phyloP scores from a whole-genome alignment of 305 asterid species.

The Euphrasia arctica region DNA sequence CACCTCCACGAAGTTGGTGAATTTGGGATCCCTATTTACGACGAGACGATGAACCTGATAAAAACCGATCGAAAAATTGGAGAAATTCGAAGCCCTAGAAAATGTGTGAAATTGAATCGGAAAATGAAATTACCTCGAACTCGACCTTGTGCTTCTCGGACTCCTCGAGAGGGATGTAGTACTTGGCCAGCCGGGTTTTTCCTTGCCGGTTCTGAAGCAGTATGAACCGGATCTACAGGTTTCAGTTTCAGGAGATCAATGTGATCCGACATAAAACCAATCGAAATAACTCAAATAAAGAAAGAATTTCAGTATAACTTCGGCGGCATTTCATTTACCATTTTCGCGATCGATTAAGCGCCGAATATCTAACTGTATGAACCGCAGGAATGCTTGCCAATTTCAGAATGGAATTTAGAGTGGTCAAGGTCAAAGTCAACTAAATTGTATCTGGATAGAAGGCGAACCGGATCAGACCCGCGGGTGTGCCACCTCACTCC shows the following conservation, averaged over 20 bases:
- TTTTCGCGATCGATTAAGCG: conserved; percentile 9
- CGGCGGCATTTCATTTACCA: neutral
- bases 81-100: neutral
- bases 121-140: conserved; percentile 49
- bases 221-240: conserved; percentile 58
- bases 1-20: conserved; percentile 81
- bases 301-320: no score
- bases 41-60: conserved; percentile 69
- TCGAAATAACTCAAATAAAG: no score
- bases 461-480: no score
- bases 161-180: conserved; percentile 75
- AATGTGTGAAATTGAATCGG: neutral
- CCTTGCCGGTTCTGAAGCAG: conserved; percentile 75
- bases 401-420: neutral
- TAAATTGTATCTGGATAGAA: no score
- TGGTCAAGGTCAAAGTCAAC: conserved; percentile 11
- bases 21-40: conserved; percentile 75
- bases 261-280: neutral
- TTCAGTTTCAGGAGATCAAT: conserved; percentile 13
- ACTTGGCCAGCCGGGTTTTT: conserved; percentile 9
- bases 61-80: neutral
- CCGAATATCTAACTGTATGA: neutral
- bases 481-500: no score
- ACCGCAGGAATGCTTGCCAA: conserved; percentile 2
- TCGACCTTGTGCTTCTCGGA: conserved; percentile 85